These are phyloP conservation scores for Astragalus glycyphyllos DNA, from an alignment of 306 rosid species.

Conservation along the genomic window DNA sequence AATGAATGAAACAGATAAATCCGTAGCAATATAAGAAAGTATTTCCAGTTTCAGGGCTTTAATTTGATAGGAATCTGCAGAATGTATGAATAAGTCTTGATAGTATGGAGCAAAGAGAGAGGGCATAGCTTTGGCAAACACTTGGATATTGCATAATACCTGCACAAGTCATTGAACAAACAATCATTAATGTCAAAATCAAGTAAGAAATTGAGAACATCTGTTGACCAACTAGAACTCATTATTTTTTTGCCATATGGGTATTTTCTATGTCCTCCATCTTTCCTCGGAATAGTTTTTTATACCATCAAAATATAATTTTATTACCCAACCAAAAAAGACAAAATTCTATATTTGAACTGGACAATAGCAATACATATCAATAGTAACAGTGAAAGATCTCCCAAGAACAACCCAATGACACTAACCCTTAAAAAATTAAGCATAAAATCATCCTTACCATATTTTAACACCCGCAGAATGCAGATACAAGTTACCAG, in stretches of 20 bases:
- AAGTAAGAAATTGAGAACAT: constrained; percentile 31
- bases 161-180: constrained; percentile 53
- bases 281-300: not conserved
- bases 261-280: constrained; percentile 26
- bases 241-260: constrained; percentile 32
- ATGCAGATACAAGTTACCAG: constrained; percentile 10
- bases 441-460: not conserved
- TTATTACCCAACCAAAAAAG: constrained; percentile 13
- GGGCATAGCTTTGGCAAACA: constrained; percentile 93
- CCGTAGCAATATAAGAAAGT: constrained; percentile 73
- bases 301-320: constrained; percentile 5
- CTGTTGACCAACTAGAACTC: constrained; percentile 15
- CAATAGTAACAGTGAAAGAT: constrained; percentile 22
- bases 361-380: constrained; percentile 14
- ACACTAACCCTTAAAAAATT: constrained; percentile 13
- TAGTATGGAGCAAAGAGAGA: constrained; percentile 78
- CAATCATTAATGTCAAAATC: constrained; percentile 37
- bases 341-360: constrained; percentile 37
- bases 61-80: constrained; percentile 87
- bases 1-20: constrained; percentile 66
- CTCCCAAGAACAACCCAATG: constrained; percentile 35
- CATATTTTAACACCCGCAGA: constrained; percentile 37
- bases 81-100: constrained; percentile 80
- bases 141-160: constrained; percentile 94
- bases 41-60: constrained; percentile 90